These are phyloP conservation scores for Termitomyces sp. DNA, from an alignment of 768 basidiomycete species.

Conservation along the genomic window DNA sequence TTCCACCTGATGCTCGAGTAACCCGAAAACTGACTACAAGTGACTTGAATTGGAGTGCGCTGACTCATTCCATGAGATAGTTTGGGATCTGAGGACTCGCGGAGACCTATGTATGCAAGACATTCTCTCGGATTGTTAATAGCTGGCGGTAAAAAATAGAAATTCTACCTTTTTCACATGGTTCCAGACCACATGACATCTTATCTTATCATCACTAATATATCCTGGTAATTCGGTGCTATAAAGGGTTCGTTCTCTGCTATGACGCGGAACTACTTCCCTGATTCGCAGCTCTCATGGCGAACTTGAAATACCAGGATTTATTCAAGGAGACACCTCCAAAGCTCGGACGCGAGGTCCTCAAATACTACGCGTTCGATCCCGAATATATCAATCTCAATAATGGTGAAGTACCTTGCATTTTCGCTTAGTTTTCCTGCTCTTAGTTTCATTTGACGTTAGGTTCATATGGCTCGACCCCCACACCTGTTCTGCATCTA, in stretches of 20 bases:
- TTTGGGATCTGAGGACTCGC: too few relatives aligned
- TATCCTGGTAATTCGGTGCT: not conserved
- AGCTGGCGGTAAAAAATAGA: too few relatives aligned
- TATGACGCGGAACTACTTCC: not conserved
- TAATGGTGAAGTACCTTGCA: constrained; percentile 37
- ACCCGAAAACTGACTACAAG: not conserved
- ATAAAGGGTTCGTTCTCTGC: not conserved
- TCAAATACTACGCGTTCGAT: constrained; percentile 51
- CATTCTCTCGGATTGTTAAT: too few relatives aligned
- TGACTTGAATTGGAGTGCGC: not conserved
- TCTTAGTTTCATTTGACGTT: constrained; percentile 14
- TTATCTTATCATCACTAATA: not conserved
- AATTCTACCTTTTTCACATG: too few relatives aligned
- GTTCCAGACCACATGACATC: not conserved
- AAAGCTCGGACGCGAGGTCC: constrained; percentile 51
- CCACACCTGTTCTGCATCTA: constrained; percentile 43
- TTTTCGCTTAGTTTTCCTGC: constrained; percentile 21
- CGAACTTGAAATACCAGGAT: constrained; percentile 1
- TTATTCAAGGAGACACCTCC: constrained; percentile 25
- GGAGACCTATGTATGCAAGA: too few relatives aligned
- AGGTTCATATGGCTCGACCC: constrained; percentile 51
- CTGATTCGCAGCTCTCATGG: not conserved
- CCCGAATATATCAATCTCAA: constrained; percentile 62
- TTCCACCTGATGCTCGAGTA: not conserved
- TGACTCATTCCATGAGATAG: too few relatives aligned